Evolutionary conservation across 129 eudicot species (phyloP).

Genomic region (Chrysanthemum lavandulifolium): DNA sequence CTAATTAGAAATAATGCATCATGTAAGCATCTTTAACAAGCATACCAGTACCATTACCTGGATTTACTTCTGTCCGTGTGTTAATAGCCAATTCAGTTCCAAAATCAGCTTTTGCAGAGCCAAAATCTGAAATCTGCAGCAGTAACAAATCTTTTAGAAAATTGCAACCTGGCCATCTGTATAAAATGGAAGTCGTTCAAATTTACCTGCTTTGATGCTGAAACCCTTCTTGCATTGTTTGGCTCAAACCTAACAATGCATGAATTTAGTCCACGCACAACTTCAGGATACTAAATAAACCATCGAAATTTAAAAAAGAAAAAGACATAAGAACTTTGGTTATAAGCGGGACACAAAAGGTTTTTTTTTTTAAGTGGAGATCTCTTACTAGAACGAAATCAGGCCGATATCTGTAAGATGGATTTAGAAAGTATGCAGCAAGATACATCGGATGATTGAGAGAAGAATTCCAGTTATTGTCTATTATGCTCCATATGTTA

Average conservation of each 20-base stretch:
- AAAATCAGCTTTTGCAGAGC: constrained; percentile 97
- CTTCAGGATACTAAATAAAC: constrained; percentile 73
- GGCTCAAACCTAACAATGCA: constrained; percentile 87
- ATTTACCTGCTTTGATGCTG: constrained; percentile 86
- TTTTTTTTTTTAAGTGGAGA: neutral
- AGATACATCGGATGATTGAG: constrained; percentile 80
- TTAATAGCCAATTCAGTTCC: constrained; percentile 95
- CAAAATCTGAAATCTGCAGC: constrained; percentile 79
- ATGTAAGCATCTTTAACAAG: neutral
- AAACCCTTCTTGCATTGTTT: constrained; percentile 69
- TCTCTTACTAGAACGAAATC: constrained; percentile 73
- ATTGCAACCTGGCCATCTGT: neutral
- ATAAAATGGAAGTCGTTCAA: neutral
- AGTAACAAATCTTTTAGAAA: constrained; percentile 18
- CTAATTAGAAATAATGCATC: neutral
- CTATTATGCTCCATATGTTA: constrained; percentile 78
- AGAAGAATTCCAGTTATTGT: constrained; percentile 64
- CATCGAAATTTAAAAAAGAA: constrained; percentile 10
- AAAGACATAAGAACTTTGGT: constrained; percentile 5
- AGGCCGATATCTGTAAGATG: constrained; percentile 81
- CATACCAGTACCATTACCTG: constrained; percentile 45
- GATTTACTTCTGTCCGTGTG: constrained; percentile 87
- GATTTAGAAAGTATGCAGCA: constrained; percentile 92
- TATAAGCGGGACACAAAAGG: constrained; percentile 9
- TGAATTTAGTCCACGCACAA: constrained; percentile 90